Conservation (phyloP, 371 early-diverging fungal species). For the Phascolomyces articulosus region DNA sequence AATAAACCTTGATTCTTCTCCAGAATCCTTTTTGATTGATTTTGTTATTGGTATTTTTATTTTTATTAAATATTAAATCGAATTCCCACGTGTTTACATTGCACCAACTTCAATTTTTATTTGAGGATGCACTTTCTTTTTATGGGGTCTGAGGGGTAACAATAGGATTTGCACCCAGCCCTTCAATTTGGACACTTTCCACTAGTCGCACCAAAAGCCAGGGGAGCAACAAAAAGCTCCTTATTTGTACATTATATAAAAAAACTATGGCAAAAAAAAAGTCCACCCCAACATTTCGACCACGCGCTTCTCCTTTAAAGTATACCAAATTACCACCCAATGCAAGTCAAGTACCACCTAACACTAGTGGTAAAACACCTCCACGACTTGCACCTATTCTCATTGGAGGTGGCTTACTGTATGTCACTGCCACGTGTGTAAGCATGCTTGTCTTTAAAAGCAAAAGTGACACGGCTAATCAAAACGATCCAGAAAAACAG, state of each 20-base stretch:
- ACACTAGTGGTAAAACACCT: background rate
- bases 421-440: conserved; percentile 48
- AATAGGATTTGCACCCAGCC: no score
- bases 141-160: no score
- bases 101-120: no score
- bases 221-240: no score
- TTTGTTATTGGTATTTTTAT: no score
- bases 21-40: no score
- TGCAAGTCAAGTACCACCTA: background rate
- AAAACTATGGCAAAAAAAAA: conserved; percentile 11
- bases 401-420: conserved; percentile 48
- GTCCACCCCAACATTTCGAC: conserved; percentile 8
- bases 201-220: no score
- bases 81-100: no score
- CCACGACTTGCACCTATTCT: conserved; percentile 41
- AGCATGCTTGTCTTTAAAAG: conserved; percentile 53
- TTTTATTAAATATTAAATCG: no score
- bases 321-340: background rate
- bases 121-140: no score
- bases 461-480: conserved; percentile 30
- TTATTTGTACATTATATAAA: background rate
- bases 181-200: no score
- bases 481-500: conserved; percentile 9
- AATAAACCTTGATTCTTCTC: no score
- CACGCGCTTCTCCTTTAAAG: conserved; percentile 10